These are phyloP conservation scores for Gleditsia sinensis DNA, from an alignment of 306 rosid genomes.

Conservation along the genomic window DNA sequence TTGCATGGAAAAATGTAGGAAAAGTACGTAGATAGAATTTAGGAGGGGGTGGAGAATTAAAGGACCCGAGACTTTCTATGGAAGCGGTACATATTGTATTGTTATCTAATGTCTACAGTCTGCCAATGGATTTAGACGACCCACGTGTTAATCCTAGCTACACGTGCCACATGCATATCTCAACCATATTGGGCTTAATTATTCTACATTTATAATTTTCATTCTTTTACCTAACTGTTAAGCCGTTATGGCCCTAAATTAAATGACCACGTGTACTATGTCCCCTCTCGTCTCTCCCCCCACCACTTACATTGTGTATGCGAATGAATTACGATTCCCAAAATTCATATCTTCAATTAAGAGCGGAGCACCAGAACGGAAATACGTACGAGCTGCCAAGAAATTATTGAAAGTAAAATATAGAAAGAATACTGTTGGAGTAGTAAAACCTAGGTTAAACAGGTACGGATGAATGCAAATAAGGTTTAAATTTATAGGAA, in stretches of 20 bases:
- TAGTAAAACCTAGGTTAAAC: not conserved
- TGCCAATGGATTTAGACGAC: not conserved
- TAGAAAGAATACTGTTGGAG: not conserved
- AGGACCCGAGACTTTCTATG: not conserved
- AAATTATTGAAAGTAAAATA: not conserved
- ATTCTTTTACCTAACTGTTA: conserved; percentile 42
- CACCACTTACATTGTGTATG: not conserved
- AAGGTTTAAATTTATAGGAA: not conserved
- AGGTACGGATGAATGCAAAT: not conserved
- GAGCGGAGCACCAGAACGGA: conserved; percentile 1
- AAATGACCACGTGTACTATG: conserved; percentile 53
- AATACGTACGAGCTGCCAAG: not conserved
- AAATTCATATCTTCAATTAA: not conserved
- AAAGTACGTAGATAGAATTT: not conserved
- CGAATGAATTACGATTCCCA: conserved; percentile 11
- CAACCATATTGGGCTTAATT: conserved; percentile 6
- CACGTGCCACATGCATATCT: conserved; percentile 28
- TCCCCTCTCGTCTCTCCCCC: conserved; percentile 30
- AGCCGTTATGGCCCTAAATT: conserved; percentile 49
- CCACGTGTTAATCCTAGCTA: conserved; percentile 33
- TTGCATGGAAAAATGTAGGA: not conserved
- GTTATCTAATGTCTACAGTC: too few species aligned
- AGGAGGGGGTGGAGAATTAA: not conserved
- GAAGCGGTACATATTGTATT: conserved; percentile 7
- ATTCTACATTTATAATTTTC: conserved; percentile 36